phyloP scores from a whole-genome alignment of 805 yeast genomes.

The Alloascoidea africana region DNA sequence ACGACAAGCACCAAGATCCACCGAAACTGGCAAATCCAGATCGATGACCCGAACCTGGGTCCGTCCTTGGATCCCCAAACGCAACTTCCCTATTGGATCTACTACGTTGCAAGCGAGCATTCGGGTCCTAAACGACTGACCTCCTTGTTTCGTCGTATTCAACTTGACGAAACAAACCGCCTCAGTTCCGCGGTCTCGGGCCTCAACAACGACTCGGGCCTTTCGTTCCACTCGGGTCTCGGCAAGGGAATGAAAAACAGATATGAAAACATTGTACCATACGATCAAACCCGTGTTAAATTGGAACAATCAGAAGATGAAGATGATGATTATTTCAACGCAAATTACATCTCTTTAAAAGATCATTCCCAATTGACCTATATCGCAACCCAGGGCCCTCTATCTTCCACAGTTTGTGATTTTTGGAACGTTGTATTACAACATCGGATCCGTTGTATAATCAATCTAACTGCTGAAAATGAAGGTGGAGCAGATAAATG shows the following conservation, averaged over 20 bases:
- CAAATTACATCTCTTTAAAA: conserved; percentile 42
- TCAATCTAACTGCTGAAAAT: conserved; percentile 63
- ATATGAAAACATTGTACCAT: conserved; percentile 80
- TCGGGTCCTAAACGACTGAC: too few species aligned
- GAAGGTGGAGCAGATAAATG: conserved; percentile 82
- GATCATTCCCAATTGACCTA: conserved; percentile 28
- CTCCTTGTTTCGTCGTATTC: too few species aligned
- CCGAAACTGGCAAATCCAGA: too few species aligned
- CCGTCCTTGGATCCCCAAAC: too few species aligned
- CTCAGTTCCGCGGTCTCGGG: too few species aligned
- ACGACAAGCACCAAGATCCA: too few species aligned
- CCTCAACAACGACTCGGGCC: background rate
- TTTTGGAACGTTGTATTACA: conserved; percentile 72
- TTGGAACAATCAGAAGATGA: conserved; percentile 21
- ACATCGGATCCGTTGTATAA: conserved; percentile 46
- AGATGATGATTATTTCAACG: conserved; percentile 61
- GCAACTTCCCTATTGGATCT: too few species aligned
- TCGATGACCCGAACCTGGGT: too few species aligned
- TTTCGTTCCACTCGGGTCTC: conserved; percentile 36
- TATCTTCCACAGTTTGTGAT: conserved; percentile 64
- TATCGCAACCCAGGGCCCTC: conserved; percentile 92
- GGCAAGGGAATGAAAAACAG: conserved; percentile 74
- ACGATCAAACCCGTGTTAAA: conserved; percentile 71
- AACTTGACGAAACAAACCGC: too few species aligned
- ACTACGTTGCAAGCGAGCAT: too few species aligned